phyloP scores from a whole-genome alignment of 176 grass and related monocot species.

The Ensete glaucum region DNA sequence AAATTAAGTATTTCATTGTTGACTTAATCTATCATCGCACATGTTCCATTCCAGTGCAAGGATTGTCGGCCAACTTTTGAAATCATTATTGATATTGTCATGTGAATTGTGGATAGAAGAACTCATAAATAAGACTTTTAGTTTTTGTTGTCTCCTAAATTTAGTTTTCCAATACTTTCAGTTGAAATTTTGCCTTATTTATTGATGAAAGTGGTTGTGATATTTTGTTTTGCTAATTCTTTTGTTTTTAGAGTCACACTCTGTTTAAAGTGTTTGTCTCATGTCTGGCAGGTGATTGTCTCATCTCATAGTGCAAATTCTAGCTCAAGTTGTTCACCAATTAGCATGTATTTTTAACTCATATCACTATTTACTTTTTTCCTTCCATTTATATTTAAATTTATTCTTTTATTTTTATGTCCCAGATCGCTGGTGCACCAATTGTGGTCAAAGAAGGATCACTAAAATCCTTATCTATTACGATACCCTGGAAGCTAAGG shows the following conservation, averaged over 20 bases:
- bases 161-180: background rate
- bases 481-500: slow-evolving; percentile 50
- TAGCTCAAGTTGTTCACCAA: too few species aligned
- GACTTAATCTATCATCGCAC: too few species aligned
- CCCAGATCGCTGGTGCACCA: slow-evolving; percentile 58
- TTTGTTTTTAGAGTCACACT: too few species aligned
- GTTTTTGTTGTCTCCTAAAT: background rate
- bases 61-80: too few species aligned
- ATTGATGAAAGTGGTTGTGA: too few species aligned
- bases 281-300: too few species aligned
- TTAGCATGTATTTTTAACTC: background rate
- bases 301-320: too few species aligned
- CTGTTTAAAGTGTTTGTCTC: too few species aligned
- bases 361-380: too few species aligned
- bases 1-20: too few species aligned
- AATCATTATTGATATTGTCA: background rate
- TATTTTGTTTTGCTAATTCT: too few species aligned
- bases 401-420: slow-evolving; percentile 22
- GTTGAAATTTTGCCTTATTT: background rate
- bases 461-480: slow-evolving; percentile 78
- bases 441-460: slow-evolving; percentile 91
- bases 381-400: background rate
- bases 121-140: background rate
- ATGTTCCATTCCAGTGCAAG: too few species aligned
- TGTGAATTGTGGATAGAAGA: background rate